Conservation (phyloP, 2,329 filamentous ascomycete genomes). For the Trichocomaceae sp. region DNA sequence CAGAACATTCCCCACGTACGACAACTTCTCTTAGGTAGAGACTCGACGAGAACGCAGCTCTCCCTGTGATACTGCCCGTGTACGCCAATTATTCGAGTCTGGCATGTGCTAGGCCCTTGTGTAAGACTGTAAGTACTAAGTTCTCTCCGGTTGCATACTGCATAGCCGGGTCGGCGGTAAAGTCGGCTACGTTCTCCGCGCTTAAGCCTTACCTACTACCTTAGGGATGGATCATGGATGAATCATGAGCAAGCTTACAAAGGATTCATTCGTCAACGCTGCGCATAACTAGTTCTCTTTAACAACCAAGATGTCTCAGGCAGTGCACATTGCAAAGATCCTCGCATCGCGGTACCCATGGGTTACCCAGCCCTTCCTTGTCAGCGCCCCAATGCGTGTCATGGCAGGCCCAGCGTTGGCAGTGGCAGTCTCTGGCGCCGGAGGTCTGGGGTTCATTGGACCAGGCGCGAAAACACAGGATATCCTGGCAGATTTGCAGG, state of each 20-base stretch:
- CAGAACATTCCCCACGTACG: background rate
- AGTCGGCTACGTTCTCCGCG: background rate
- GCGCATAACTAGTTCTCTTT: background rate
- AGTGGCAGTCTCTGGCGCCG: constrained; percentile 53
- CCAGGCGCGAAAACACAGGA: constrained; percentile 47
- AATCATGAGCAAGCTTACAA: no score
- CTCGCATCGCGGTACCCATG: constrained; percentile 41
- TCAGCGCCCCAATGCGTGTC: constrained; percentile 64
- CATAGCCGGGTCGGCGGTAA: constrained; percentile 9
- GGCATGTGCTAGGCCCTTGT: background rate
- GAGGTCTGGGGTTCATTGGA: constrained; percentile 50
- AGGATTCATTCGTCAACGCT: background rate
- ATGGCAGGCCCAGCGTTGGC: constrained; percentile 55
- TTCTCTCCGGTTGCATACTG: no score
- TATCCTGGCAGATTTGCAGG: constrained; percentile 26
- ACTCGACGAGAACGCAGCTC: background rate
- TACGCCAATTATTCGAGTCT: background rate
- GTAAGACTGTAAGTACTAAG: no score
- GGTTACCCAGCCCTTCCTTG: constrained; percentile 54
- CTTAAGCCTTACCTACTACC: no score
- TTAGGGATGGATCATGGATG: no score
- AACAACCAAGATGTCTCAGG: background rate
- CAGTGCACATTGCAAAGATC: constrained; percentile 1
- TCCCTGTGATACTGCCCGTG: background rate
- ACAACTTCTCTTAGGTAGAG: background rate